Evolutionary conservation across 1,284 basidiomycete species (phyloP), one percentile per base, ranked within the genome.

Genomic region (Amylostereum areolatum): DNA sequence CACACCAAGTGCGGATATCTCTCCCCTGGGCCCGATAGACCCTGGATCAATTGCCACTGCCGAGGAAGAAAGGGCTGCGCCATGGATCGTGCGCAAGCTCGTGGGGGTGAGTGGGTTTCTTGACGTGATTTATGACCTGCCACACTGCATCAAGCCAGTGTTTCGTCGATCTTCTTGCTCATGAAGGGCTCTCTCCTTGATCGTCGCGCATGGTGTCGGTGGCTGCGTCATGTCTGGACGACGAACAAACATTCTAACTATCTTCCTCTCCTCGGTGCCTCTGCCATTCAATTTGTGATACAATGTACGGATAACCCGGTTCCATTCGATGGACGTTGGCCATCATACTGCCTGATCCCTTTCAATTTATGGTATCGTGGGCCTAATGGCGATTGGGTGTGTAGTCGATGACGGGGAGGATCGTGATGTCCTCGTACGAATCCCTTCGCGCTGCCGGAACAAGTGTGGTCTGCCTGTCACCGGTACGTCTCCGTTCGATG

Each of bases 401-500:
- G 43, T 61, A 83, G 80, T 80, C 80, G 5, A 77, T 83, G 72
- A 78, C 80, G 3, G 81, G 82, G 9, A 66, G 81, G 48, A 78
- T 84, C 49, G 77, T 81, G n/a, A 73, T 81, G 70, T 80, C 80
- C 9, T 79, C 80, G 3, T 81, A 80, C 61, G 79, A 83, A 64
- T 77, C 78, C 27, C 62, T 83, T 31, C 69, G 77, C 43, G 79
- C 81, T 1, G 73, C 80, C 27, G 80, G 81, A 12, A 81, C 77
- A 3, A 80, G 65, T 48, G 70, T 83, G 18, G 60, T 83, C 11
- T 84, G 81, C 61, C 69, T 83, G 42, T 82, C 80, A 5, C 80
- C 81, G 49, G 80, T 81, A 59, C 56, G 74, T 68, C 24, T 6
- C 31, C 12, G 4, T 18, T 30, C 10, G 28, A 0, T 18, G 12